Base-by-base conservation (phyloP, 2,329 filamentous ascomycete species). In the Leptographium radiaticola region DNA sequence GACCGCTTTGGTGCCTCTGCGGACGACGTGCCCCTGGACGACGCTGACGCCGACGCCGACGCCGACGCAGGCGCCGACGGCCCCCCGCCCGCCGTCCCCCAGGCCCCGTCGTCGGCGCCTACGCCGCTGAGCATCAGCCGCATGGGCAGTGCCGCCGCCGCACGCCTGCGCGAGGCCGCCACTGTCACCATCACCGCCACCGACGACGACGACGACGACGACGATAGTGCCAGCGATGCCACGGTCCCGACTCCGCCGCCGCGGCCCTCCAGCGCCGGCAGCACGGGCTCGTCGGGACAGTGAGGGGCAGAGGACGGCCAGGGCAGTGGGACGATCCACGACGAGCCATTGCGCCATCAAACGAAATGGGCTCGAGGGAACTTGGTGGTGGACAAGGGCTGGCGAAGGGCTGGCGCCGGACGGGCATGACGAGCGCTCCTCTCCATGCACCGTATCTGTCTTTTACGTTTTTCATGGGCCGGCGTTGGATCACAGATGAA, bases 71-170 rank as follows among this genome's bases (percentile, higher is more conserved):
- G 39, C 18, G 31, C 34, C n/a, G 53, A 51, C n/a, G 33, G 34
- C 12, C 34, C 34, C 8, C 44, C 40, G 42, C 20, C 15, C 18
- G 53, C 53, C 8, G 57, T 57, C 11, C 57, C 56, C 18, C 55
- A 56, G n/a, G 56, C 60, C 38, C 59, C 59, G 30, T 59, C 59
- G 16, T 58, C 57, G 33, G 58, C 60, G 31, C 54, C 56, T n/a
- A 44, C 50, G 13, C 53, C 56, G 43, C 57, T 49, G 16, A 53
- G 56, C 52, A 55, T 48, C 59, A 63, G 55, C 57, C 43, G 59
- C 50, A 61, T 75, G 55, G 71, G 70, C n/a, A 67, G 70, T 30
- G 66, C 71, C 30, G 63, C 71, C 30, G 63, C 72, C 10, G 33
- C 38, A 33, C 45, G 15, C 31, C 43, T 31, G 43, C 43, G 43